Evolutionary conservation across 176 grass and related monocot genomes (phyloP), one percentile per base, ranked within the genome.

Genomic region (Bromus sterilis): DNA sequence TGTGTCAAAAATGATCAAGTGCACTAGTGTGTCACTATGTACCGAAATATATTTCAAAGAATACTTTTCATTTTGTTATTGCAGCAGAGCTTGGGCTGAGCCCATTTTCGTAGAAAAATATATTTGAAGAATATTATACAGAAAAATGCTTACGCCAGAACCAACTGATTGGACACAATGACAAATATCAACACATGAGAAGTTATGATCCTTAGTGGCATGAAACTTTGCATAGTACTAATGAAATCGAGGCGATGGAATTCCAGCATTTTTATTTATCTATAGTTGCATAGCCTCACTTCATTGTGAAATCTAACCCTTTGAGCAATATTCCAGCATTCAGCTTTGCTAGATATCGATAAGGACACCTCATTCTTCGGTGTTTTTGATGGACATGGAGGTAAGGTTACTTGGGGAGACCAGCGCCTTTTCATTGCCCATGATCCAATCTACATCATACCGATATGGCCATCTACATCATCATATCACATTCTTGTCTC

Each of bases 331-430:
- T 86, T 90, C 14, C 84, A 98, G 95, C 95, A 98, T 87, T 78
- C 90, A 21, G 92, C 90, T 44, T 59, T 93, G 76, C 90, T 89
- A 91, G 88, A 94, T 87, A 71, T 98, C 14, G 92, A 98, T 25
- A 56, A 86, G 9, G 74, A 73, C 71, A 95, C 92, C 51, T 75
- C 95, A 42, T 91, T 98, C 86, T 98, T 97, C 83, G 95, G 92
- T 21, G 95, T 97, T 87, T 97, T 89, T 64, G 92, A 97, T 87
- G 95, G 95, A 76, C 95, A 97, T 86, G 95, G 95, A 89, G 95
- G 95, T 98, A 86, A 81, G 14, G 11, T 71, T 64, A 69, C 15
- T 51, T 76, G 41, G 9, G 61, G 77, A 70, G 25, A 71, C 24
- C 9, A 61, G 1, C 16, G 2, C 37, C 20, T 71, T 75, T 86